Evolutionary conservation across 257 asterid genomes (phyloP).

Genomic region (Schizonepeta tenuifolia): DNA sequence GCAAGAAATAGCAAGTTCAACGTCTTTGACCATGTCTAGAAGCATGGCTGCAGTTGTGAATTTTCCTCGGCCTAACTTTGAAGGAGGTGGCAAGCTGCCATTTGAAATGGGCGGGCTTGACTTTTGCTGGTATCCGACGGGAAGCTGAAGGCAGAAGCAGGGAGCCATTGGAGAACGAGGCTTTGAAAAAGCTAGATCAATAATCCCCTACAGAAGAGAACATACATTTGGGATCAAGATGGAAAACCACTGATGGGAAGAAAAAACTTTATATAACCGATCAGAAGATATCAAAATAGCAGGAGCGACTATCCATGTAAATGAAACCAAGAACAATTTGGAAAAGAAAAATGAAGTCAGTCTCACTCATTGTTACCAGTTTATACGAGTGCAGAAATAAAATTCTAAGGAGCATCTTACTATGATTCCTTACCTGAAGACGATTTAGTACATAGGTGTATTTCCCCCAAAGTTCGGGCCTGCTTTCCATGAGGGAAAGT

Average conservation of each 20-base stretch:
- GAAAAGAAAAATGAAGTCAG: background rate
- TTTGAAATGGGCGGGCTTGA: constrained; percentile 55
- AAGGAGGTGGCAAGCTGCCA: constrained; percentile 51
- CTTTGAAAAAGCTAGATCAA: constrained; percentile 78
- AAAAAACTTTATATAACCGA: background rate
- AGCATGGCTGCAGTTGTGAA: constrained; percentile 77
- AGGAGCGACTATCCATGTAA: background rate
- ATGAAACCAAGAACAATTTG: background rate
- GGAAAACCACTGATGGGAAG: background rate
- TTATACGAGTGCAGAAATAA: background rate
- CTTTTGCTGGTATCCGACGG: constrained; percentile 70
- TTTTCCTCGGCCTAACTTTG: constrained; percentile 61
- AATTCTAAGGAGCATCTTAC: background rate
- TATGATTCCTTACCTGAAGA: constrained; percentile 69
- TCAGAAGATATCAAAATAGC: background rate
- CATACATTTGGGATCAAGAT: constrained; percentile 6
- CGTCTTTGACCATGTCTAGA: constrained; percentile 73
- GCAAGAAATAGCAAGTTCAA: constrained; percentile 79
- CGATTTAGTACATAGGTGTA: constrained; percentile 92
- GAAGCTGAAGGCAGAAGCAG: constrained; percentile 94
- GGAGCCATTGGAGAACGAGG: constrained; percentile 68
- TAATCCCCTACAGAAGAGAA: constrained; percentile 60
- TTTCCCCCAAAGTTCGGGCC: constrained; percentile 99
- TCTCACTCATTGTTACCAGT: background rate
- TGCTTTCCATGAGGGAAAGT: constrained; percentile 91